phyloP scores from a whole-genome alignment of 192 early-diverging fungal species.

The Mortierella alpina region DNA sequence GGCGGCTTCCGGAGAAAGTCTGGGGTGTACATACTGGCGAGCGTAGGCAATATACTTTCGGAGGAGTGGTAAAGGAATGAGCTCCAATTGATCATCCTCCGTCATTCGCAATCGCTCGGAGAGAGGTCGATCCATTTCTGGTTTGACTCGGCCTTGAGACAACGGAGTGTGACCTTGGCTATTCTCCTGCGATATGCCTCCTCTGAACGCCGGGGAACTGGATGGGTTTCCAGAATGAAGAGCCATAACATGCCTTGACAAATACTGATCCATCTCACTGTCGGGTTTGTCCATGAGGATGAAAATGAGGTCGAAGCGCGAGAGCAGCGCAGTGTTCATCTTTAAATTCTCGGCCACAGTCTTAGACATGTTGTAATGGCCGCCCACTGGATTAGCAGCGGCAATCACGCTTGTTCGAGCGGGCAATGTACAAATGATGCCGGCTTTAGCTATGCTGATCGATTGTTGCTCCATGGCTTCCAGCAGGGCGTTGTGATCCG shows the following conservation, averaged over 20 bases:
- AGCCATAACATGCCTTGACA: conserved; percentile 86
- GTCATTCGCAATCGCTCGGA: conserved; percentile 59
- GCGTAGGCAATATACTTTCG: conserved; percentile 92
- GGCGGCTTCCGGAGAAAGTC: conserved; percentile 70
- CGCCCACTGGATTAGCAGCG: conserved; percentile 88
- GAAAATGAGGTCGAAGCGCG: conserved; percentile 86
- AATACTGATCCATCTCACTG: conserved; percentile 80
- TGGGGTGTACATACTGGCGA: conserved; percentile 79
- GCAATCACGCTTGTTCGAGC: conserved; percentile 89
- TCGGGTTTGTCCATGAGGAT: conserved; percentile 85
- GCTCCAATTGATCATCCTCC: conserved; percentile 65
- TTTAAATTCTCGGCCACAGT: conserved; percentile 86
- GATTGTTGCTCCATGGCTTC: conserved; percentile 94
- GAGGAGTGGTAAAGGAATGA: conserved; percentile 72
- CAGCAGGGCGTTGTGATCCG: conserved; percentile 79
- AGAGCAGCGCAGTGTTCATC: conserved; percentile 79
- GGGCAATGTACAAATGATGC: conserved; percentile 84
- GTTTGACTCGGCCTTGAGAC: conserved; percentile 6
- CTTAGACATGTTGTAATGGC: conserved; percentile 89
- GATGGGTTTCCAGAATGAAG: conserved; percentile 61
- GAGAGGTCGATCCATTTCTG: conserved; percentile 23
- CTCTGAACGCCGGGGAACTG: not conserved
- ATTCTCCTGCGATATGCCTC: conserved; percentile 8
- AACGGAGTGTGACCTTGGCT: not conserved
- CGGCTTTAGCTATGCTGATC: conserved; percentile 89